These are phyloP conservation scores for Pseudogymnoascus sp. DNA, from an alignment of 2,329 filamentous ascomycete genomes.

Conservation along the genomic window DNA sequence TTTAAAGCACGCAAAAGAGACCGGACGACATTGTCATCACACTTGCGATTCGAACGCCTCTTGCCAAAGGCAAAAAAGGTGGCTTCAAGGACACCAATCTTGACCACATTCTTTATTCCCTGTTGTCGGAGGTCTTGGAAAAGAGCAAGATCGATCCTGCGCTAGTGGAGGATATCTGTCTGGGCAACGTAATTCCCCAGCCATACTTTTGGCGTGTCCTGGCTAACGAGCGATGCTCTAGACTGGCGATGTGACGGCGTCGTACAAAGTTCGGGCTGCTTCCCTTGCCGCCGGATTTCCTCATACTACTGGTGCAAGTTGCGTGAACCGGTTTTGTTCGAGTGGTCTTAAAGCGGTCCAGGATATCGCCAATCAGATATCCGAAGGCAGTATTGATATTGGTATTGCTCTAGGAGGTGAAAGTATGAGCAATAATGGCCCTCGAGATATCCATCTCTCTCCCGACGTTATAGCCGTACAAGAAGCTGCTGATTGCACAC, in stretches of 20 bases:
- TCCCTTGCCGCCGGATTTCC: slow-evolving; percentile 87
- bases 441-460: too few relatives aligned
- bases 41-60: slow-evolving; percentile 79
- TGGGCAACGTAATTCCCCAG: slow-evolving; percentile 87
- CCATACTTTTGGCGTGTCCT: too few relatives aligned
- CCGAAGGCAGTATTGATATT: slow-evolving; percentile 85
- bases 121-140: slow-evolving; percentile 71
- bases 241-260: slow-evolving; percentile 88
- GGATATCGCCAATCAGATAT: slow-evolving; percentile 90
- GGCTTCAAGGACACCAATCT: slow-evolving; percentile 91
- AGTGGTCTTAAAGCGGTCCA: slow-evolving; percentile 87
- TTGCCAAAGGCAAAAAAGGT: slow-evolving; percentile 89
- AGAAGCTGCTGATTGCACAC: slow-evolving; percentile 90
- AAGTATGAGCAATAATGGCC: slow-evolving; percentile 95
- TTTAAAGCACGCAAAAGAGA: too few relatives aligned
- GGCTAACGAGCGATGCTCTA: too few relatives aligned
- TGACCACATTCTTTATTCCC: slow-evolving; percentile 75
- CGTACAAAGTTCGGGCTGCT: slow-evolving; percentile 93
- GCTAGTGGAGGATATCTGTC: slow-evolving; percentile 85
- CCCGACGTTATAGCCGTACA: slow-evolving; percentile 83
- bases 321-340: slow-evolving; percentile 89
- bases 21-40: slow-evolving; percentile 82
- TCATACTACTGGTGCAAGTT: slow-evolving; percentile 72
- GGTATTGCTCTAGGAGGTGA: slow-evolving; percentile 93
- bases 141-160: slow-evolving; percentile 82